Percentiles rank a stretch among this genome's conserved stretches.
These are phyloP conservation scores for Colletotrichum sp. DNA, from an alignment of 2,329 filamentous ascomycete genomes.

Conservation along the genomic window DNA sequence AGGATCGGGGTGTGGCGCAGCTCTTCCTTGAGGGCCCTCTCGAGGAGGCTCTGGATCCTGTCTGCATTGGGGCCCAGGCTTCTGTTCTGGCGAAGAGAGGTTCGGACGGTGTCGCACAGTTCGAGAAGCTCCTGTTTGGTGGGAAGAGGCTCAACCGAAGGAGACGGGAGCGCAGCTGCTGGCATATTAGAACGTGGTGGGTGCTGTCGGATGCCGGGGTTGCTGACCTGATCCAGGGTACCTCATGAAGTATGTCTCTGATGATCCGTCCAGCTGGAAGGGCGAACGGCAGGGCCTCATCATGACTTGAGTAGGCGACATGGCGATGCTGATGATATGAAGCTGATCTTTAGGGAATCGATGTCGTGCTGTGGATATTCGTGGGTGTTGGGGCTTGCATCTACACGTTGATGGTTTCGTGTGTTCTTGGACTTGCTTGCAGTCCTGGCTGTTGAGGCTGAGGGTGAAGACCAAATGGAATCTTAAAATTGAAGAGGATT, in stretches of 20 bases:
- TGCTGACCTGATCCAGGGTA: conserved; percentile 14
- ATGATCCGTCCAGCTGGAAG: conserved; percentile 12
- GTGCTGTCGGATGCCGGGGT: not conserved
- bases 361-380: not conserved
- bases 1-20: conserved; percentile 35
- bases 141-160: not conserved
- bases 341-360: not conserved
- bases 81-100: conserved; percentile 35
- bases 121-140: conserved; percentile 32
- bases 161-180: not conserved
- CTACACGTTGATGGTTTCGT: not conserved
- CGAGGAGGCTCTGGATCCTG: conserved; percentile 44
- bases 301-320: conserved; percentile 17
- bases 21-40: conserved; percentile 43
- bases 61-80: conserved; percentile 36
- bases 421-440: not conserved
- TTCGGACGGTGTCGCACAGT: conserved; percentile 48
- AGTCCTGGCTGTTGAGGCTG: not conserved
- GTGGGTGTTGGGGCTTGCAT: not conserved
- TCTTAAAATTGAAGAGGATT: not conserved
- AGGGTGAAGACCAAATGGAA: not conserved
- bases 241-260: conserved; percentile 12
- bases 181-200: not conserved
- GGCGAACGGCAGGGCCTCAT: not conserved
- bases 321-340: not conserved